Conservation (phyloP, 2,329 filamentous ascomycete species). For the Domatiomyces globalis region DNA sequence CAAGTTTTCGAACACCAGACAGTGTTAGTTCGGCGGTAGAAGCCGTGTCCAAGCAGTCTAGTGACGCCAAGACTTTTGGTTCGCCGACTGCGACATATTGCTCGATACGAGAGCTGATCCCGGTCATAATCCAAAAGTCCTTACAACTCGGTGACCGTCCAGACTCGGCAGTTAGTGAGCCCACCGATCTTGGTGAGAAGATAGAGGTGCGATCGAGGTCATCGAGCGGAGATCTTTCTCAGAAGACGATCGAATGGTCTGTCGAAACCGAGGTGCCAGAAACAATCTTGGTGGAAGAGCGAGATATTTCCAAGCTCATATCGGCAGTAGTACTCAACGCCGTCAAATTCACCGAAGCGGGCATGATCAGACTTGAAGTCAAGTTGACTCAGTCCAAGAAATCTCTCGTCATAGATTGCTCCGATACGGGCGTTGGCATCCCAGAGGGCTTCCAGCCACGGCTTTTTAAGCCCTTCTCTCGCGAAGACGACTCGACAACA, state of each 20-base stretch:
- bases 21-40: slow-evolving; percentile 9
- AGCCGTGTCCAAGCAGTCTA: neutral
- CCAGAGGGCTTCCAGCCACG: slow-evolving; percentile 50
- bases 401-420: slow-evolving; percentile 47
- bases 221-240: slow-evolving; percentile 31
- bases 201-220: slow-evolving; percentile 33
- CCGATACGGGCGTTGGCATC: slow-evolving; percentile 56
- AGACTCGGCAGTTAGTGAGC: slow-evolving; percentile 32
- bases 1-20: slow-evolving; percentile 8
- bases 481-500: slow-evolving; percentile 54
- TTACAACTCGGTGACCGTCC: slow-evolving; percentile 35
- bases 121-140: slow-evolving; percentile 34
- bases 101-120: slow-evolving; percentile 32
- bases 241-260: slow-evolving; percentile 34
- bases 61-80: slow-evolving; percentile 16
- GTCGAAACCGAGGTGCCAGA: slow-evolving; percentile 35
- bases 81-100: slow-evolving; percentile 29
- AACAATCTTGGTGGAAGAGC: slow-evolving; percentile 41
- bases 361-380: slow-evolving; percentile 43
- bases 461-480: slow-evolving; percentile 56
- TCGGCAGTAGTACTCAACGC: slow-evolving; percentile 53
- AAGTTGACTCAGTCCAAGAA: slow-evolving; percentile 37
- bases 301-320: slow-evolving; percentile 49
- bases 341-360: slow-evolving; percentile 55
- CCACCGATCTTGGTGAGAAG: slow-evolving; percentile 31